These are phyloP conservation scores for Microdochium trichocladiopsis DNA, from an alignment of 2,329 filamentous ascomycete genomes.

Conservation along the genomic window DNA sequence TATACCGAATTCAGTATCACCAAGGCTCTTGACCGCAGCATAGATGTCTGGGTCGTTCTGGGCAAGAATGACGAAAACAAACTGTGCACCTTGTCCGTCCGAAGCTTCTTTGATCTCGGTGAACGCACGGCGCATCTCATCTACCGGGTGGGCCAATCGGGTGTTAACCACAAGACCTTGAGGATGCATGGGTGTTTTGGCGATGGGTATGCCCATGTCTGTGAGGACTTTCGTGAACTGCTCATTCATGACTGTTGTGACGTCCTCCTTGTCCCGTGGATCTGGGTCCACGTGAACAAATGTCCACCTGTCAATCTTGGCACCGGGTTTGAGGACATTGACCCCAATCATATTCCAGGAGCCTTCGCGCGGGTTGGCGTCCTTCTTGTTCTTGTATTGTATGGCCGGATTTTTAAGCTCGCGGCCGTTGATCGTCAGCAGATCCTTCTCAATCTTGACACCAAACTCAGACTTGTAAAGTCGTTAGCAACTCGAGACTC, in stretches of 20 bases:
- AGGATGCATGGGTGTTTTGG: slow-evolving; percentile 5
- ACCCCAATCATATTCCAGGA: slow-evolving; percentile 62
- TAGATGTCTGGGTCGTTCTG: slow-evolving; percentile 35
- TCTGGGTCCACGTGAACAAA: slow-evolving; percentile 31
- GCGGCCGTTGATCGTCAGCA: slow-evolving; percentile 68
- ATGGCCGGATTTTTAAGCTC: slow-evolving; percentile 57
- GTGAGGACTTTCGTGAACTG: slow-evolving; percentile 30
- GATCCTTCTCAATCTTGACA: slow-evolving; percentile 48
- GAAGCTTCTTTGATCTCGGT: slow-evolving; percentile 11
- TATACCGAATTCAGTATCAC: too few species aligned
- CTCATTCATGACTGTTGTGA: not conserved
- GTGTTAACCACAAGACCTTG: too few species aligned
- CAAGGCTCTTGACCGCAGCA: too few species aligned
- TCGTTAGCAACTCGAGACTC: slow-evolving; percentile 1
- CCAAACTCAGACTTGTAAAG: slow-evolving; percentile 42
- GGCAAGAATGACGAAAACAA: slow-evolving; percentile 55
- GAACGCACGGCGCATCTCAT: slow-evolving; percentile 23
- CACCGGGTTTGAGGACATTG: slow-evolving; percentile 46
- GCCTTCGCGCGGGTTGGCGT: slow-evolving; percentile 36
- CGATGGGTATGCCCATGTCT: slow-evolving; percentile 31
- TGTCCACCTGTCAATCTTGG: slow-evolving; percentile 39
- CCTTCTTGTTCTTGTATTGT: slow-evolving; percentile 38
- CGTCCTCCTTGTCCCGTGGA: slow-evolving; percentile 1
- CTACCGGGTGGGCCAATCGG: slow-evolving; percentile 8
- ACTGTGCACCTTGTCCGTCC: slow-evolving; percentile 22